Base-by-base conservation (phyloP, 306 rosid species). In the Vigna reflexopilosa region DNA sequence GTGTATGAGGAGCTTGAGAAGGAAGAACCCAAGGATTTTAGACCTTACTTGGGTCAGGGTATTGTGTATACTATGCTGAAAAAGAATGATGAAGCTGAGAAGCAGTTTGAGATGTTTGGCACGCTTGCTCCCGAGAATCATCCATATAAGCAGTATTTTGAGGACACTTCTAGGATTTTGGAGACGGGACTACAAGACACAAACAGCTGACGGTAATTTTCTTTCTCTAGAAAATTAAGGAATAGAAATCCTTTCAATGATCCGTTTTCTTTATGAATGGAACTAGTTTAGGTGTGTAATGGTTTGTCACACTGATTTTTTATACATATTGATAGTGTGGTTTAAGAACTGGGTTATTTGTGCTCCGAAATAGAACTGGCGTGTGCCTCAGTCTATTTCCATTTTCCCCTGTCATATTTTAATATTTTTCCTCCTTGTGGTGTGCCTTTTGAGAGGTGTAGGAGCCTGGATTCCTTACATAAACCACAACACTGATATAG, bases 1-100 rank as follows among this genome's bases (percentile, higher is more conserved):
- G 83, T 87, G 44, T 95, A 93, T 77, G 85, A 91, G 65, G 93
- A 92, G 71, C 91, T 95, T 57, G 97, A 64, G 32, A 90, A 70
- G 84, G 93, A 91, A 26, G 96, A 95, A 70, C 98, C 98, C 0
- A 84, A 85, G 69, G 98, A 95, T 85, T 95, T 91, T 83, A 88
- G 98, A 84, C 98, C 98, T 19, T 88, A 91, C 74, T 62, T 95
- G 69, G 89, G 99, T 89, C 97, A 86, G 78, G 97, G 98, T 11
- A 87, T 95, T n/a, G 88, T 95, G 9, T 93, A 91, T 77, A 81
- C 93, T 47, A 42, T 95, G 86, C 84, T 93, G 67, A 87, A 76
- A 70, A 93, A 85, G 85, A 84, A 84, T 16, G 92, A 87, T 68
- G 98, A 95, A 72, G 99, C 99, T 0, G 89, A 88, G 76, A 88